Evolutionary conservation across 2,329 filamentous ascomycete genomes (phyloP).

Genomic region (Arthroderma uncinatum): DNA sequence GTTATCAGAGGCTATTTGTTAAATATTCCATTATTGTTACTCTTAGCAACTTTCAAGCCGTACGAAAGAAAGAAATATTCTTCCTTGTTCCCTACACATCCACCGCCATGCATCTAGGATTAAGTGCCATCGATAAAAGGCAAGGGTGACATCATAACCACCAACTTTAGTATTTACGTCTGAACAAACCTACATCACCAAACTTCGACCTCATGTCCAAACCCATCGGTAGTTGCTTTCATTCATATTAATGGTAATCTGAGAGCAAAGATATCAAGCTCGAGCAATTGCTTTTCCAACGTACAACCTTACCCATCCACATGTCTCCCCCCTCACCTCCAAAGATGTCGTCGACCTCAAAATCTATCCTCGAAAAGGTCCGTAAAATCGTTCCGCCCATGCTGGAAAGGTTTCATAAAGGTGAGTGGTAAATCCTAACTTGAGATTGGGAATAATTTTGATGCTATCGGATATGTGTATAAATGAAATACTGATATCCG

Average conservation of each 20-base stretch:
- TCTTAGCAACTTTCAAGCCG: not conserved
- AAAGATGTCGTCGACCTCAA: slow-evolving; percentile 57
- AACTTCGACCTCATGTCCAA: not conserved
- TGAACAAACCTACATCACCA: not conserved
- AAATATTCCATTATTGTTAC: not conserved
- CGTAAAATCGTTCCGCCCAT: slow-evolving; percentile 88
- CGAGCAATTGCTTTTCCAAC: not conserved
- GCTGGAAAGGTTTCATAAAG: slow-evolving; percentile 94
- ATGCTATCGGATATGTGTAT: too few relatives aligned
- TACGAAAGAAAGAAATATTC: not conserved
- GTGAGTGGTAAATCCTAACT: slow-evolving; percentile 36
- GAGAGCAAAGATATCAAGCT: not conserved
- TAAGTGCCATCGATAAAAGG: not conserved
- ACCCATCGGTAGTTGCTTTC: not conserved
- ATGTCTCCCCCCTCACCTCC: not conserved
- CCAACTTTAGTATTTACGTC: not conserved
- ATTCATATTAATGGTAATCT: not conserved
- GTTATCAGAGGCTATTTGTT: not conserved
- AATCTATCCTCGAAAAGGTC: slow-evolving; percentile 65
- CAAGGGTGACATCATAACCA: slow-evolving; percentile 2
- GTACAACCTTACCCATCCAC: not conserved
- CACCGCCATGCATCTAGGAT: not conserved
- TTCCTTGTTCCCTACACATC: not conserved
- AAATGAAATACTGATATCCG: slow-evolving; percentile 12
- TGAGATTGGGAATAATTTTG: not conserved